Percentiles rank a stretch among this genome's conserved stretches.
These are phyloP conservation scores for Podospora pseudopauciseta DNA, from an alignment of 495 filamentous ascomycete genomes.

Conservation along the genomic window DNA sequence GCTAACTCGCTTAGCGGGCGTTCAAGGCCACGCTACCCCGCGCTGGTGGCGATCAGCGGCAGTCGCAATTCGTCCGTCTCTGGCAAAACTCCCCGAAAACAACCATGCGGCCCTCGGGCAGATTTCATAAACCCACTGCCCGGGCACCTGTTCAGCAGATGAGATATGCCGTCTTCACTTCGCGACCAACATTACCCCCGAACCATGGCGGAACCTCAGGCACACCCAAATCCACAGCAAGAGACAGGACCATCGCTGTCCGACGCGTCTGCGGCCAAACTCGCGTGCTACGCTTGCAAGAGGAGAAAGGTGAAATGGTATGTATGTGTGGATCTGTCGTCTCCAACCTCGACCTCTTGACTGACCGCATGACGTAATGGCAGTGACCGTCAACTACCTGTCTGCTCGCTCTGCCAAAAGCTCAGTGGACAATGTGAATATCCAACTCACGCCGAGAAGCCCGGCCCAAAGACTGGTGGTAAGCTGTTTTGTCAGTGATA, in stretches of 20 bases:
- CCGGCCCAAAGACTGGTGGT: conserved; percentile 32
- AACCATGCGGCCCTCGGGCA: neutral
- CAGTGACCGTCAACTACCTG: conserved; percentile 18
- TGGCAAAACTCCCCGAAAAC: neutral
- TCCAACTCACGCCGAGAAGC: conserved; percentile 24
- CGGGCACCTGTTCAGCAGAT: neutral
- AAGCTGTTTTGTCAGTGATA: conserved; percentile 2
- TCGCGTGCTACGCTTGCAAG: conserved; percentile 19
- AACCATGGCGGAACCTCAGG: neutral
- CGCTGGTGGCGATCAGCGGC: neutral
- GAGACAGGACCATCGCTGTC: neutral
- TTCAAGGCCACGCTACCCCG: neutral
- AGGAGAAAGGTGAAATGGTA: conserved; percentile 27
- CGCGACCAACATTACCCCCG: neutral
- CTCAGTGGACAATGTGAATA: conserved; percentile 14
- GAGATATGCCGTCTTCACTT: neutral
- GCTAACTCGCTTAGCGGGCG: too few species aligned
- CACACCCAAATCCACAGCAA: neutral
- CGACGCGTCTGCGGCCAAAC: conserved; percentile 5
- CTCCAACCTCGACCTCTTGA: neutral
- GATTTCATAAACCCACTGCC: neutral
- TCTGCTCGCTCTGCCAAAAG: conserved; percentile 18
- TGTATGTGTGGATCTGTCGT: conserved; percentile 9
- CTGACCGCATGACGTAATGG: neutral
- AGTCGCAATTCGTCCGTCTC: neutral